phyloP scores from a whole-genome alignment of 192 early-diverging fungal species.

The Martensiomyces pterosporus region DNA sequence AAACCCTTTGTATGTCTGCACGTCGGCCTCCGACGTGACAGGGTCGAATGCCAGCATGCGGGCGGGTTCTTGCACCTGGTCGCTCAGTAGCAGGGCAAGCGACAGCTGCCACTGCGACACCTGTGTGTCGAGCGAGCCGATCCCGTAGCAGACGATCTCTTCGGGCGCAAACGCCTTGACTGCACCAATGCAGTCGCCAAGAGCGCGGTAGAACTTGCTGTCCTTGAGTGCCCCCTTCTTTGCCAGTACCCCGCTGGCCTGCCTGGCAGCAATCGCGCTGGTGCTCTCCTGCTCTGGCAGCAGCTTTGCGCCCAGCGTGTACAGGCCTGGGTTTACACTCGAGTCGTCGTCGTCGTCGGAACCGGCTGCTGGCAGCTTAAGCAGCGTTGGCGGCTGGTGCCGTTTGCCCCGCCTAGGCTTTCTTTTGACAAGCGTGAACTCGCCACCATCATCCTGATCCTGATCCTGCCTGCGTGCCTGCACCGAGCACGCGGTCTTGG shows the following conservation, averaged over 20 bases:
- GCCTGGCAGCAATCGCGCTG: not conserved
- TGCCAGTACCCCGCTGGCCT: conserved; percentile 8
- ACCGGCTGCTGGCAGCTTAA: too few species aligned
- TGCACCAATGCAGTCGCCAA: not conserved
- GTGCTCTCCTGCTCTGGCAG: not conserved
- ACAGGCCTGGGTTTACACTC: too few species aligned
- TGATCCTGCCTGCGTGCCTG: too few species aligned
- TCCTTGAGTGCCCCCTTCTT: conserved; percentile 9
- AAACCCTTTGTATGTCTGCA: conserved; percentile 5
- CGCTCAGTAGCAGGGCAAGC: conserved; percentile 18
- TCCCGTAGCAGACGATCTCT: conserved; percentile 44
- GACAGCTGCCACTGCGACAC: conserved; percentile 46
- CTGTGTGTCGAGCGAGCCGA: conserved; percentile 20
- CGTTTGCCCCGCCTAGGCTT: too few species aligned
- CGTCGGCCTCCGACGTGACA: conserved; percentile 4
- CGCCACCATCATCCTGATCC: too few species aligned
- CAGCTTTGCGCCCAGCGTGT: not conserved
- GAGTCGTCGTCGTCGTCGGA: too few species aligned
- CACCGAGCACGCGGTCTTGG: too few species aligned
- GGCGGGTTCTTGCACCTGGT: conserved; percentile 1
- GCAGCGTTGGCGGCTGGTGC: too few species aligned
- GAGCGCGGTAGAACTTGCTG: conserved; percentile 12
- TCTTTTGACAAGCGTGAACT: conserved; percentile 6
- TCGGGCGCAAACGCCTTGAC: conserved; percentile 18
- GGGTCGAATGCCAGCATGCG: conserved; percentile 33